Evolutionary conservation across 257 asterid species (phyloP).

Genomic region (Fraxinus anomala): DNA sequence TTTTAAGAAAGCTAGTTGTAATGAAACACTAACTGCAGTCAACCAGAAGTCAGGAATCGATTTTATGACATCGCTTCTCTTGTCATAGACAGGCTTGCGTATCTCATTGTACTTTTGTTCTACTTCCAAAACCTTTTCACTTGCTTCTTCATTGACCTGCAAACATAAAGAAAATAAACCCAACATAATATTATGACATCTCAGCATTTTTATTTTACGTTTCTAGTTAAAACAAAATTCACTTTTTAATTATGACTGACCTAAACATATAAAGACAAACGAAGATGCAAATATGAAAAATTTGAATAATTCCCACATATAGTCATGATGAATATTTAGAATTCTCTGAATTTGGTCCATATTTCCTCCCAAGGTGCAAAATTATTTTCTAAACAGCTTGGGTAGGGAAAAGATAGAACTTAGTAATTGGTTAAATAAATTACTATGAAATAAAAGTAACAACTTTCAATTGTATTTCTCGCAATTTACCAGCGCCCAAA

Average conservation of each 20-base stretch:
- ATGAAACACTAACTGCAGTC: slow-evolving; percentile 70
- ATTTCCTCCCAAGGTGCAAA: slow-evolving; percentile 3
- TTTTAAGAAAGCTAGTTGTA: not conserved
- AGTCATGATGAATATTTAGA: not conserved
- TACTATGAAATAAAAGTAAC: not conserved
- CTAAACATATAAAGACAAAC: not conserved
- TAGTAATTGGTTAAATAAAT: not conserved
- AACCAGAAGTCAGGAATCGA: slow-evolving; percentile 93
- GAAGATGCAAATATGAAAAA: not conserved
- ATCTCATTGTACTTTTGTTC: slow-evolving; percentile 84
- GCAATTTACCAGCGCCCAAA: not conserved
- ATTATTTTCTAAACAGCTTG: not conserved
- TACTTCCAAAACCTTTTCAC: slow-evolving; percentile 86
- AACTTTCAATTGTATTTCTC: not conserved
- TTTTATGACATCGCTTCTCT: slow-evolving; percentile 67
- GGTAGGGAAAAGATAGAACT: not conserved
- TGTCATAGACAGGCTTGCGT: slow-evolving; percentile 85
- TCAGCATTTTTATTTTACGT: not conserved
- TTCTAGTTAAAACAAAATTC: not conserved
- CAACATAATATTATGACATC: not conserved
- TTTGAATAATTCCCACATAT: not conserved
- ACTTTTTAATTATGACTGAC: not conserved
- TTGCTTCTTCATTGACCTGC: slow-evolving; percentile 94
- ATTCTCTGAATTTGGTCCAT: not conserved
- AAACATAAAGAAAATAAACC: slow-evolving; percentile 27